These are phyloP conservation scores for Ambrosia trifida DNA, from an alignment of 129 eudicot species.

Conservation along the genomic window DNA sequence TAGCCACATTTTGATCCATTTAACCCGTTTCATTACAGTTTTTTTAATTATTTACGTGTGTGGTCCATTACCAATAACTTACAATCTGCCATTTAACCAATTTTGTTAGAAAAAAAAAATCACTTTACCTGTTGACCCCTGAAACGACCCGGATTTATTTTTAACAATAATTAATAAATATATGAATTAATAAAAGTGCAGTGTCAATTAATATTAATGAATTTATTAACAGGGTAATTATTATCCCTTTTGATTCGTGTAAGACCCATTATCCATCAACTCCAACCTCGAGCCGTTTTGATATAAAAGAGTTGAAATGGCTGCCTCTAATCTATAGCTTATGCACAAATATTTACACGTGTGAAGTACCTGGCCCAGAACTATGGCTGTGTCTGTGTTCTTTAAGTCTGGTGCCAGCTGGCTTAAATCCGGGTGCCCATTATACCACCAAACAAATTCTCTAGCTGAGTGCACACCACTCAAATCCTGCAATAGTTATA, in stretches of 20 bases:
- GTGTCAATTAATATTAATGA: neutral
- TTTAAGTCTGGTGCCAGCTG: slow-evolving; percentile 66
- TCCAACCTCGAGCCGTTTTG: neutral
- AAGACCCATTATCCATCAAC: neutral
- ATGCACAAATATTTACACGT: slow-evolving; percentile 1
- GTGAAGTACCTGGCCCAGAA: slow-evolving; percentile 84
- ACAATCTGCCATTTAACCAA: neutral
- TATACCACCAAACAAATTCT: slow-evolving; percentile 99
- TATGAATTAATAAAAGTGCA: too few relatives aligned
- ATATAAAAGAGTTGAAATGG: neutral
- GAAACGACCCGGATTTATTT: neutral
- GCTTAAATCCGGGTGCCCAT: slow-evolving; percentile 90
- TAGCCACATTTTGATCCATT: neutral
- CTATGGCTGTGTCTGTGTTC: slow-evolving; percentile 91
- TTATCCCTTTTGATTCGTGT: neutral
- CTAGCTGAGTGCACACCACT: slow-evolving; percentile 85
- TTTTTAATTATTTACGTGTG: neutral
- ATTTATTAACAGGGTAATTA: neutral
- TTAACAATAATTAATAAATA: neutral
- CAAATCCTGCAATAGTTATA: slow-evolving; percentile 50
- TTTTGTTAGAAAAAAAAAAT: neutral
- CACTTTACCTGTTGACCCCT: neutral
- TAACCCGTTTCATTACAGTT: neutral
- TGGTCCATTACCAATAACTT: neutral
- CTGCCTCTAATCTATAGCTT: neutral